Percentiles rank a stretch among this genome's conserved stretches.
Evolutionary conservation across 2,329 filamentous ascomycete species (phyloP).

Genomic region (Penicillium sp.): DNA sequence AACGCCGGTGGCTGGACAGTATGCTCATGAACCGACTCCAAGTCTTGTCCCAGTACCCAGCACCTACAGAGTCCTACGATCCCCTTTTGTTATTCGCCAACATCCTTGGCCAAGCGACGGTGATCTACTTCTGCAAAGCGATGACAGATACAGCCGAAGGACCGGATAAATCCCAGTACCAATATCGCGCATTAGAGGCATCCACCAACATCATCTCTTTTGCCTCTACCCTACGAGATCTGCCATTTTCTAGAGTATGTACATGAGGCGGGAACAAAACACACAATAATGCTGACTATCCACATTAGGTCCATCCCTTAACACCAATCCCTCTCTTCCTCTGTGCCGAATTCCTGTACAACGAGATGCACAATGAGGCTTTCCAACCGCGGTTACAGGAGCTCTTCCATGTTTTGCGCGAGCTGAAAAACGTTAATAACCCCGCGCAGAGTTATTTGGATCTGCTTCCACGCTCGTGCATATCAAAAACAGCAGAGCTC

Average conservation of each 20-base stretch:
- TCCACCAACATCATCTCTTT: slow-evolving; percentile 21
- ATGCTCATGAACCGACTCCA: slow-evolving; percentile 26
- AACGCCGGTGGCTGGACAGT: slow-evolving; percentile 26
- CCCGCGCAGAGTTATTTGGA: slow-evolving; percentile 21
- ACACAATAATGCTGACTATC: neutral
- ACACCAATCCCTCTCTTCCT: slow-evolving; percentile 33
- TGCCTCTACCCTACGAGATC: slow-evolving; percentile 13
- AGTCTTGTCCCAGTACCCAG: slow-evolving; percentile 25
- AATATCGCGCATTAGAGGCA: slow-evolving; percentile 24
- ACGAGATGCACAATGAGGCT: slow-evolving; percentile 13
- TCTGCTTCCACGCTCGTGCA: slow-evolving; percentile 13
- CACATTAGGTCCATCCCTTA: slow-evolving; percentile 29
- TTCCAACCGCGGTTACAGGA: slow-evolving; percentile 19
- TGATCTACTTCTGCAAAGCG: slow-evolving; percentile 27
- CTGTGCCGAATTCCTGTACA: slow-evolving; percentile 32
- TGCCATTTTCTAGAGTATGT: slow-evolving; percentile 24
- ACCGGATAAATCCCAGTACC: neutral
- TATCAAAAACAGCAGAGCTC: slow-evolving; percentile 5
- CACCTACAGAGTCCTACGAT: slow-evolving; percentile 20
- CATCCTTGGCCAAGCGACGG: slow-evolving; percentile 26
- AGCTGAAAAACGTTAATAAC: slow-evolving; percentile 22
- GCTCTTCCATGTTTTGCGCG: slow-evolving; percentile 19
- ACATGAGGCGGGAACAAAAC: neutral
- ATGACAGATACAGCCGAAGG: slow-evolving; percentile 12
- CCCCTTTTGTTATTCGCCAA: slow-evolving; percentile 28